Percentiles rank a stretch among this genome's conserved stretches.
Evolutionary conservation across 805 yeast species (phyloP).

Genomic region (Kluyveromyces aestuarii): DNA sequence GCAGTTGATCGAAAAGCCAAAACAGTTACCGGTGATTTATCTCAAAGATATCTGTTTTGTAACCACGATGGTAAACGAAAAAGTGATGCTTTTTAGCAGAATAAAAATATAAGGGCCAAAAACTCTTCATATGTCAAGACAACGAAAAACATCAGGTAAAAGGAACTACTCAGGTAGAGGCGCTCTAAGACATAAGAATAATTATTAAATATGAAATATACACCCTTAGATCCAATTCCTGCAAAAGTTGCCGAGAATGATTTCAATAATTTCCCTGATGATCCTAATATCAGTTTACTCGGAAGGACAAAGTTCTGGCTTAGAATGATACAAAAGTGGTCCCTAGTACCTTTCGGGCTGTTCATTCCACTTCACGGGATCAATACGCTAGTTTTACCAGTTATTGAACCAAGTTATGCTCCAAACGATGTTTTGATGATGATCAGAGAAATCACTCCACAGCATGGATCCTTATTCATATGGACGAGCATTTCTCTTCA

Average conservation of each 20-base stretch:
- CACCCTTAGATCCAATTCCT: conserved; percentile 6
- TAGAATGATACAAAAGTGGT: conserved; percentile 14
- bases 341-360: conserved; percentile 15
- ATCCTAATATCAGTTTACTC: background rate
- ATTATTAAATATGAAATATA: background rate
- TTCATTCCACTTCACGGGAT: conserved; percentile 21
- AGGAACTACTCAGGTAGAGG: background rate
- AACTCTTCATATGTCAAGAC: background rate
- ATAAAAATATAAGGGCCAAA: background rate
- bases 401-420: conserved; percentile 12
- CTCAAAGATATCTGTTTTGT: no score
- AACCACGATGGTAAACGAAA: background rate
- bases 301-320: background rate
- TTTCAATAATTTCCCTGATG: conserved; percentile 2
- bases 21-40: no score
- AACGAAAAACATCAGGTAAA: background rate
- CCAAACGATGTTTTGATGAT: conserved; percentile 22
- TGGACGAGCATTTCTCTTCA: conserved; percentile 6
- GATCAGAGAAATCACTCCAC: conserved; percentile 17
- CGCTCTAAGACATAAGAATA: background rate
- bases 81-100: background rate
- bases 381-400: conserved; percentile 16
- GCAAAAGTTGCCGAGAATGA: conserved; percentile 4
- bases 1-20: background rate
- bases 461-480: conserved; percentile 12